A percentile compares a stretch with the other conserved stretches of the same genome.
phyloP scores from a whole-genome alignment of 345 rosid genomes.

The Lumnitzera littorea region DNA sequence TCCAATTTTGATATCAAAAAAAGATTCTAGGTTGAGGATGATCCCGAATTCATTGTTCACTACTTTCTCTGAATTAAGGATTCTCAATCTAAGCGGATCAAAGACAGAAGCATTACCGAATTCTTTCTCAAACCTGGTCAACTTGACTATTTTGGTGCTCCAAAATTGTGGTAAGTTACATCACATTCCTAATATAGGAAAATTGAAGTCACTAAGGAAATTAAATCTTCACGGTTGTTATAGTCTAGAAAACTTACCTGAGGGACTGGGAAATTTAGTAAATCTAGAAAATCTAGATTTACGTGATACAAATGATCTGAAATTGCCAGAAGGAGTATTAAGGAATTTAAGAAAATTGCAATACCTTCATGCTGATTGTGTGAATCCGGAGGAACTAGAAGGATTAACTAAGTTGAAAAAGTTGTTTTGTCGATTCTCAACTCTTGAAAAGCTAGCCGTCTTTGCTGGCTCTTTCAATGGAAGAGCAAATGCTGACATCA shows the following conservation, averaged over 20 bases:
- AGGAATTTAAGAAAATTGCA: no score
- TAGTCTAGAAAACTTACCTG: slow-evolving; percentile 5
- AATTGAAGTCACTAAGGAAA: not conserved
- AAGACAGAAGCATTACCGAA: not conserved
- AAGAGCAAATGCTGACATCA: no score
- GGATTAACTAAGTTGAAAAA: no score
- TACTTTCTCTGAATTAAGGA: not conserved
- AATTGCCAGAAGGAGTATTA: no score
- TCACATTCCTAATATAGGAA: slow-evolving; percentile 10
- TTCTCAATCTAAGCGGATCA: not conserved
- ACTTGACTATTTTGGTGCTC: slow-evolving; percentile 10
- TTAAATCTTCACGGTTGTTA: not conserved
- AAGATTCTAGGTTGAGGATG: fast-evolving
- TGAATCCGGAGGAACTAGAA: no score
- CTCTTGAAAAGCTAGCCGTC: no score
- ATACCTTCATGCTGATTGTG: no score
- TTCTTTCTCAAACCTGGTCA: slow-evolving; percentile 8
- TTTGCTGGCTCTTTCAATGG: no score
- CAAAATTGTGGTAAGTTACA: fast-evolving
- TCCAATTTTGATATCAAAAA: not conserved
- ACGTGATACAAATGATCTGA: not conserved
- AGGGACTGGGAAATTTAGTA: slow-evolving; percentile 11
- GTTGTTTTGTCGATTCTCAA: no score
- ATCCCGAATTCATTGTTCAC: not conserved
- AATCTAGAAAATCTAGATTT: slow-evolving; percentile 11